These are phyloP conservation scores for Xerocomellus amylosporus DNA, from an alignment of 768 basidiomycete genomes.

Conservation along the genomic window DNA sequence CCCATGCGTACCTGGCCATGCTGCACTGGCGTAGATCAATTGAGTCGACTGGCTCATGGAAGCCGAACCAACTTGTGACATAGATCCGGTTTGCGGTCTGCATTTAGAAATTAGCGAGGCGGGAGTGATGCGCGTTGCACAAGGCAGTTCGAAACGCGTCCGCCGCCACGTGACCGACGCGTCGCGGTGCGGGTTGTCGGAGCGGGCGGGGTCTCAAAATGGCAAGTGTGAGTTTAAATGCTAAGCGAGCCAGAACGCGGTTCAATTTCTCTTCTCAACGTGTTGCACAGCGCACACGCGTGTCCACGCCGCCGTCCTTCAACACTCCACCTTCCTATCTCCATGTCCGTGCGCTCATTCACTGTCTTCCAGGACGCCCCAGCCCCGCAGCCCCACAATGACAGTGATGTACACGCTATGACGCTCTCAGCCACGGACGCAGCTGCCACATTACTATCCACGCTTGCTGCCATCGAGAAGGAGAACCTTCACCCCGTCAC, in stretches of 20 bases:
- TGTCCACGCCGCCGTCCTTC: conserved; percentile 1
- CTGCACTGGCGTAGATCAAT: too few relatives aligned
- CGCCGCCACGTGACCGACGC: conserved; percentile 30
- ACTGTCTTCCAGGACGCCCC: conserved; percentile 63
- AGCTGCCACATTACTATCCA: conserved; percentile 35
- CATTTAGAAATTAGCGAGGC: neutral
- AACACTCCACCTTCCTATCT: conserved; percentile 10
- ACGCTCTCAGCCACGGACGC: conserved; percentile 21
- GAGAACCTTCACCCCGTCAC: conserved; percentile 78
- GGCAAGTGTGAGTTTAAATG: conserved; percentile 29
- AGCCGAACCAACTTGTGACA: conserved; percentile 7
- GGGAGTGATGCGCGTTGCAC: neutral
- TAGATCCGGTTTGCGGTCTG: neutral
- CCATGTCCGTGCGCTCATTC: conserved; percentile 58
- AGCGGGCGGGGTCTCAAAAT: conserved; percentile 34
- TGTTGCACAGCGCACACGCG: conserved; percentile 32
- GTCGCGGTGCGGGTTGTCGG: conserved; percentile 32
- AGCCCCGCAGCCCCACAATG: conserved; percentile 32
- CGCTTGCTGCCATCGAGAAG: conserved; percentile 55
- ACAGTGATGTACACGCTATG: conserved; percentile 22
- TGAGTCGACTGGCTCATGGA: too few relatives aligned
- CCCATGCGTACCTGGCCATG: conserved; percentile 9
- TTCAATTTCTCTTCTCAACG: conserved; percentile 30
- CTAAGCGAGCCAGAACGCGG: conserved; percentile 25
- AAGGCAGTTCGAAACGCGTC: neutral